These are phyloP conservation scores for Alternaria angustiovoidea DNA, from an alignment of 2,329 filamentous ascomycete species.

Conservation along the genomic window DNA sequence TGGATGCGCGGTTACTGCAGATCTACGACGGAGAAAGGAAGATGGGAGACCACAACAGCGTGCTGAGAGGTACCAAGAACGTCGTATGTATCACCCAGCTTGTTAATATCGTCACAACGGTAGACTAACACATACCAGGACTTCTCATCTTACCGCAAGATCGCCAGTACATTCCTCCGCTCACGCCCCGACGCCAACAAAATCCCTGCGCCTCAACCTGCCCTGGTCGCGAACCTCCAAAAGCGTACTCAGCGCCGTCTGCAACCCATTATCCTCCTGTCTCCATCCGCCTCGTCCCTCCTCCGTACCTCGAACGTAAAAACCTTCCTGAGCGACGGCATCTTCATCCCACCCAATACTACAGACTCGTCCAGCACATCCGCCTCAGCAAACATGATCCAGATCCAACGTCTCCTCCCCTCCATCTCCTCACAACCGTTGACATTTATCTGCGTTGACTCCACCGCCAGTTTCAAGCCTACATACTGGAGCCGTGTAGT, in stretches of 20 bases:
- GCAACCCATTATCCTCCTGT: constrained; percentile 92
- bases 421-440: constrained; percentile 73
- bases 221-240: constrained; percentile 51
- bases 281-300: constrained; percentile 91
- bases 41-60: constrained; percentile 91
- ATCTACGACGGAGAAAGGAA: constrained; percentile 92
- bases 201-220: constrained; percentile 43
- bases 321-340: constrained; percentile 85
- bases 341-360: constrained; percentile 78
- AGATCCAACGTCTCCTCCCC: constrained; percentile 80
- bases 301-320: constrained; percentile 96
- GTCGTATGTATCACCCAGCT: constrained; percentile 66
- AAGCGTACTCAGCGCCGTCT: constrained; percentile 58
- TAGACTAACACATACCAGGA: constrained; percentile 66
- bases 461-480: constrained; percentile 92
- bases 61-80: constrained; percentile 85
- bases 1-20: constrained; percentile 79
- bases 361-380: constrained; percentile 67
- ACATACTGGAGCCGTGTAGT: constrained; percentile 97
- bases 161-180: constrained; percentile 77
- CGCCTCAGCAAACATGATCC: constrained; percentile 71
- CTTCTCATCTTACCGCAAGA: constrained; percentile 91
- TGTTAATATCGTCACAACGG: neutral
- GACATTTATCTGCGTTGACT: constrained; percentile 95
- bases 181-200: constrained; percentile 52